These are phyloP conservation scores for Xylaria flabelliformis DNA, from an alignment of 495 filamentous ascomycete species.

Conservation along the genomic window DNA sequence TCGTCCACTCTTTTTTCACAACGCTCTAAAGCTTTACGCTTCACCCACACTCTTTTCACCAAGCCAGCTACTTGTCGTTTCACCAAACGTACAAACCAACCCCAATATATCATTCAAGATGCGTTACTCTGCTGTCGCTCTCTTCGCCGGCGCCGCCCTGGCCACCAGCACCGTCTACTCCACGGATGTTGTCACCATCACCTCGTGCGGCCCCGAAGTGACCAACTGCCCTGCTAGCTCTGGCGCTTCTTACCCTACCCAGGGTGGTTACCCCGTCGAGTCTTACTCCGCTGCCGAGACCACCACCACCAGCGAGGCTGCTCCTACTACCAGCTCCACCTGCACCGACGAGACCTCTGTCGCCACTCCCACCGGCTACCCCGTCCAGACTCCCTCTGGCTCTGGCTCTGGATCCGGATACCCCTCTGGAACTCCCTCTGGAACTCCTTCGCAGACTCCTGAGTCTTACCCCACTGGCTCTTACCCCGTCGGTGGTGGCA, in stretches of 20 bases:
- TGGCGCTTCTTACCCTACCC: constrained; percentile 29
- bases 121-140: constrained; percentile 57
- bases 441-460: neutral
- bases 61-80: constrained; percentile 41
- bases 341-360: too few species aligned
- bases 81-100: constrained; percentile 37
- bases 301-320: constrained; percentile 36
- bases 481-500: neutral
- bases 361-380: constrained; percentile 5
- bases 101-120: constrained; percentile 58
- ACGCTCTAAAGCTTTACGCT: constrained; percentile 52
- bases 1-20: constrained; percentile 63
- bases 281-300: constrained; percentile 48
- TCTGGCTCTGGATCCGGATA: neutral
- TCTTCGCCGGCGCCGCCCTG: constrained; percentile 59
- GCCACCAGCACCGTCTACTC: constrained; percentile 60
- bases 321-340: constrained; percentile 26
- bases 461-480: constrained; percentile 19
- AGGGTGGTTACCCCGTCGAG: constrained; percentile 31
- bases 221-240: constrained; percentile 58
- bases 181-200: constrained; percentile 64
- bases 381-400: constrained; percentile 12
- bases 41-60: constrained; percentile 45
- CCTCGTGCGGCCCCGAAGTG: constrained; percentile 57
- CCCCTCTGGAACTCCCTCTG: neutral